Base-by-base conservation (phyloP, 1,284 basidiomycete genomes). In the Sparassis latifolia region DNA sequence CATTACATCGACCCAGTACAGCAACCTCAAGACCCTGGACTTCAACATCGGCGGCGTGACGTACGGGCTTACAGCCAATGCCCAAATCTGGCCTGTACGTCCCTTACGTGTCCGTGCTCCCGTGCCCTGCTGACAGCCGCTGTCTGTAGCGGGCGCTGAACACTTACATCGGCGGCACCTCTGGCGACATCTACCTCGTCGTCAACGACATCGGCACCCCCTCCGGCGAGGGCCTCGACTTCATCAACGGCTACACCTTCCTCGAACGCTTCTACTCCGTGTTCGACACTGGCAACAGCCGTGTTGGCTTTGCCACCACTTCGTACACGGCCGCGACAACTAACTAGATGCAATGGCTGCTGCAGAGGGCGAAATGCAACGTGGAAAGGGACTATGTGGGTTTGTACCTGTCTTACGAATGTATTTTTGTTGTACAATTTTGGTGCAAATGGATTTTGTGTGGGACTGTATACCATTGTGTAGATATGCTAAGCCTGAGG, bases 191-290 rank as follows among this genome's bases (percentile, higher is more conserved):
- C 47, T 84, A 82, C 60, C 69, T 78, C 43, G 70, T 82, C 53
- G 62, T 71, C 40, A 54, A 50, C 46, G 57, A 64, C 49, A 49
- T 68, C 39, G 66, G 69, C 45, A 58, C 62, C 3, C 52, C 48
- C 33, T 53, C 57, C 6, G 69, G 68, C 42, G 10, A 53, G 44
- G 68, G 69, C n/a, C 62, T 71, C 33, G 67, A 69, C 62, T 68
- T 71, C 56, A 69, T 71, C 63, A 67, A 68, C 53, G 63, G 69
- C 37, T 59, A 60, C 56, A 56, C 62, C 37, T 68, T 64, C 44
- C 56, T 74, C 10, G 78, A 86, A 65, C 77, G 82, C 32, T 85
- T 78, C 74, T 85, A 84, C 67, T 72, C 75, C 10, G 80, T 84
- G 31, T 84, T 67, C 60, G 84, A 86, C 58, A 80, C 78, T 32